Percentiles rank a stretch among this genome's conserved stretches.
Evolutionary conservation across 2,329 filamentous ascomycete species (phyloP).

Genomic region (Lasiodiplodia citricola): DNA sequence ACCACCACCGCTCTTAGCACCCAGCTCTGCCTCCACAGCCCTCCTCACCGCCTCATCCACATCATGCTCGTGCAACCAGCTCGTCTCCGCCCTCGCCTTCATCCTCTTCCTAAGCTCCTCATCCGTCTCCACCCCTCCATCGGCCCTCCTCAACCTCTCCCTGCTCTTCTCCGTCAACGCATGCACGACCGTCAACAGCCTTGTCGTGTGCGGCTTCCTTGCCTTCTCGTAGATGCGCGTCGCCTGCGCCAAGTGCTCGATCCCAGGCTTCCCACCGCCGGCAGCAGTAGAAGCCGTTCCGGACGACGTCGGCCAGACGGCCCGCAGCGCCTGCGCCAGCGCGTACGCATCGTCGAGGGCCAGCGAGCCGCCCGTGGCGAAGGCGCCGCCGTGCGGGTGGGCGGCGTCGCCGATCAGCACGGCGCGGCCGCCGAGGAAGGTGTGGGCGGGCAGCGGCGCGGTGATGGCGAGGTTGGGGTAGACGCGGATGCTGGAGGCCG

Average conservation of each 20-base stretch:
- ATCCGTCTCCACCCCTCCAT: neutral
- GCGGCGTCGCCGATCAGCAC: constrained; percentile 47
- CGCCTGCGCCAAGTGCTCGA: constrained; percentile 28
- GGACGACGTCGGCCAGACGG: constrained; percentile 23
- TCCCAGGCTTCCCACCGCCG: neutral
- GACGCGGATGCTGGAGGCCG: constrained; percentile 37
- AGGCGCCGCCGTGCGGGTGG: constrained; percentile 47
- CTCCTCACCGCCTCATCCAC: constrained; percentile 30
- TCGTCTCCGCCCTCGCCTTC: constrained; percentile 30
- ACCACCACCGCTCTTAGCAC: neutral
- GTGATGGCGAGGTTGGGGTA: constrained; percentile 44
- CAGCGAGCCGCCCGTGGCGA: constrained; percentile 46
- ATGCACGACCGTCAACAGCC: constrained; percentile 35
- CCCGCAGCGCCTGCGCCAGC: constrained; percentile 34
- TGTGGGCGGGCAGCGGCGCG: constrained; percentile 36
- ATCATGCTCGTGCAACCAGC: constrained; percentile 40
- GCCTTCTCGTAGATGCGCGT: constrained; percentile 43
- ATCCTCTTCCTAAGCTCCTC: constrained; percentile 32
- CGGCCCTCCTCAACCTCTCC: constrained; percentile 3
- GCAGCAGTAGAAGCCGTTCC: neutral
- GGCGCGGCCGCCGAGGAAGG: constrained; percentile 36
- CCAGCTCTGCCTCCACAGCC: neutral
- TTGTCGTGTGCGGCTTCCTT: constrained; percentile 43
- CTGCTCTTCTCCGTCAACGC: constrained; percentile 32
- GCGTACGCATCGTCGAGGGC: constrained; percentile 49